Base-by-base conservation (phyloP, 1,139 yeast species). In the Pichia sp. region DNA sequence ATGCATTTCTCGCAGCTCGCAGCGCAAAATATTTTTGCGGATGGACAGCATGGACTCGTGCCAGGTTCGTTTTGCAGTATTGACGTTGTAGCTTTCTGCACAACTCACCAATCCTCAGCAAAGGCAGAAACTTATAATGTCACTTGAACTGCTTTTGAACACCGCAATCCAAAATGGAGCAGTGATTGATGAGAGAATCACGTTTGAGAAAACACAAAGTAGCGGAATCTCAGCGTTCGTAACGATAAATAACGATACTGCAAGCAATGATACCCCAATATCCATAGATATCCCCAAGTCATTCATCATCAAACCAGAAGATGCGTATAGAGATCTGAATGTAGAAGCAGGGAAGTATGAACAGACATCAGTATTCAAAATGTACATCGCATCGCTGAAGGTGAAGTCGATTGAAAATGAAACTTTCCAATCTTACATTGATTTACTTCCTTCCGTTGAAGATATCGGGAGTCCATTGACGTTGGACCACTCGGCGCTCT, bases 391-490 rank as follows among this genome's bases (percentile, higher is more conserved):
- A n/a, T 26, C 39, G 19, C 26, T 45, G 13, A 35, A 28, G 15
- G 17, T n/a, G 1, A 23, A 29, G 5, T 7, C 22, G 3, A 15
- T 34, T 12, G 19, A 32, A n/a, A 34, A 34, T 11, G 28, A 32
- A 9, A 35, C 31, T 20, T 43, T 56, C 57, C 31, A 67, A 31
- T 72, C 78, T 0, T 87, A 84, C 50, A 51, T 84, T 23, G 50
- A 62, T n/a, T 50, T 70, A 6, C 63, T 86, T 15, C 94, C 95
- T 0, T 39, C 52, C 0, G 55, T 68, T 2, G 48, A 53, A 4
- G 62, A 67, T 15, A 67, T 78, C 27, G 67, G 68, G 26, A 69
- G 82, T 6, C 94, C 94, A 1, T 67, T 77, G 35, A 69, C 73
- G 35, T 83, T 85, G 79, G 54, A 60, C 26, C 57, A 67, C 0